These are phyloP conservation scores for Pseudogymnoascus sp. DNA, from an alignment of 2,329 filamentous ascomycete species.

Conservation along the genomic window DNA sequence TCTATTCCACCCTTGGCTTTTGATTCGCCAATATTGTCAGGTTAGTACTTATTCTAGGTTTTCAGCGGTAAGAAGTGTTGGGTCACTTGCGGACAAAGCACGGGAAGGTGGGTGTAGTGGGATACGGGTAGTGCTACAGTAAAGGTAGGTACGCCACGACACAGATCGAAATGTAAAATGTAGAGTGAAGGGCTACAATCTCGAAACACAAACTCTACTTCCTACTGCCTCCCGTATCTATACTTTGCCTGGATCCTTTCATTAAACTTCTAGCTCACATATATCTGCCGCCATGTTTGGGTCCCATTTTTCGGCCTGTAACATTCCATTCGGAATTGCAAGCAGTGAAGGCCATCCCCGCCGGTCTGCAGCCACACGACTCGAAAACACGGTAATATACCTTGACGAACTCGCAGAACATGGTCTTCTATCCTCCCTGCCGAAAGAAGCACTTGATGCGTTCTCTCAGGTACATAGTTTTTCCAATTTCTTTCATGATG, in stretches of 20 bases:
- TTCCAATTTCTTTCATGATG: neutral
- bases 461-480: constrained; percentile 11
- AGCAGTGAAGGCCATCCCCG: constrained; percentile 31
- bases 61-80: neutral
- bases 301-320: constrained; percentile 41
- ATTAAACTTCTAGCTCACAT: neutral
- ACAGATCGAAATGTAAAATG: neutral
- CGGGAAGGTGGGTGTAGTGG: neutral
- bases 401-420: constrained; percentile 35
- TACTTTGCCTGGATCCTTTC: neutral
- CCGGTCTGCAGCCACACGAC: constrained; percentile 42
- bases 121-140: no score
- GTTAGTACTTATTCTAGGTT: neutral
- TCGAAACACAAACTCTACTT: neutral
- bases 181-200: neutral
- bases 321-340: constrained; percentile 47
- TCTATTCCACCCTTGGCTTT: neutral
- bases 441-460: neutral
- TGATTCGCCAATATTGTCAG: neutral
- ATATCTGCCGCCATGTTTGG: constrained; percentile 13
- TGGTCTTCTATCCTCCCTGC: constrained; percentile 21
- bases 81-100: neutral
- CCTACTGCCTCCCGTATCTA: neutral
- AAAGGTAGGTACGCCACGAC: neutral
- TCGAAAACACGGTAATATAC: constrained; percentile 44